Conservation (phyloP, 1,284 basidiomycete genomes). For the Irpex lacteus region DNA sequence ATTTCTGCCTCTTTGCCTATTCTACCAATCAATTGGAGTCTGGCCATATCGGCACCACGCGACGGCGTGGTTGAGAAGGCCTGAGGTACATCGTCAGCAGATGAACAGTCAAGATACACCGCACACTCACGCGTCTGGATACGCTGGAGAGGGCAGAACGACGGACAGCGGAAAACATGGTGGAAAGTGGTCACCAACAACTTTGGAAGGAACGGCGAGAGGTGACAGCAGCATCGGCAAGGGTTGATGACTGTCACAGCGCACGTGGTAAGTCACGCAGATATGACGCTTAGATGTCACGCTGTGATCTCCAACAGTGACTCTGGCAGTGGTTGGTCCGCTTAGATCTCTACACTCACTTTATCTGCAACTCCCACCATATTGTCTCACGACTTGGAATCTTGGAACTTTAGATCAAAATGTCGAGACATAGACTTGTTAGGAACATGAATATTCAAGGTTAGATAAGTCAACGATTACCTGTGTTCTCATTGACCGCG, state of each 20-base stretch:
- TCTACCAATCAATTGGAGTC: slow-evolving; percentile 73
- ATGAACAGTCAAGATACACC: not conserved
- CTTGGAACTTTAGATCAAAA: slow-evolving; percentile 31
- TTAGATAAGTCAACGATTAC: slow-evolving; percentile 26
- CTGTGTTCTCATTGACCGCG: not conserved
- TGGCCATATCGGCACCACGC: slow-evolving; percentile 61
- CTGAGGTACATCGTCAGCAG: slow-evolving; percentile 34
- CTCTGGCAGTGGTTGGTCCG: not conserved
- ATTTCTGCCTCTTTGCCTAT: slow-evolving; percentile 70
- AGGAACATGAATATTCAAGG: slow-evolving; percentile 89
- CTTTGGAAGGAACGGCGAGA: not conserved
- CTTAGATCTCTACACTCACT: not conserved
- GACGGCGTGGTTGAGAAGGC: slow-evolving; percentile 63
- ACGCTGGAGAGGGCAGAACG: slow-evolving; percentile 36
- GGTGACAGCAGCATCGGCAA: not conserved
- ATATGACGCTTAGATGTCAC: not conserved
- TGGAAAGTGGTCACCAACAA: slow-evolving; percentile 3
- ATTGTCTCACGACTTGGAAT: slow-evolving; percentile 13
- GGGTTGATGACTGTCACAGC: not conserved
- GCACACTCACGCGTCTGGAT: slow-evolving; percentile 45
- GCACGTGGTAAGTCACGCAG: slow-evolving; percentile 1
- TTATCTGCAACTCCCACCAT: not conserved
- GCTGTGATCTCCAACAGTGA: not conserved
- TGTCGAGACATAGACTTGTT: slow-evolving; percentile 90
- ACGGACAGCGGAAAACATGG: slow-evolving; percentile 51